These are phyloP conservation scores for Aspergillaceae sp. DNA, from an alignment of 2,329 filamentous ascomycete species.

Conservation along the genomic window DNA sequence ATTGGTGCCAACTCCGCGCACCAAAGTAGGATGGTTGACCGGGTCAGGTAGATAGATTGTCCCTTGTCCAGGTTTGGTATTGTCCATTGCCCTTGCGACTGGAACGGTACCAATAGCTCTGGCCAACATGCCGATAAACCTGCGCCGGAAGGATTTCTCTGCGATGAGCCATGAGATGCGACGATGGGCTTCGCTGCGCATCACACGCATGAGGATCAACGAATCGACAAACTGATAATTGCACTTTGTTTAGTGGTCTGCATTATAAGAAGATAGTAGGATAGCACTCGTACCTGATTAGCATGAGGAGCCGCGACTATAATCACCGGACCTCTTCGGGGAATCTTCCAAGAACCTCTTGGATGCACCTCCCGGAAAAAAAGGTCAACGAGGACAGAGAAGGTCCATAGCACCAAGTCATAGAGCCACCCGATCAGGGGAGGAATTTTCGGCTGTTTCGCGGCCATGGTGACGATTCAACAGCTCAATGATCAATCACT, in stretches of 20 bases:
- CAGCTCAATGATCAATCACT: too few species aligned
- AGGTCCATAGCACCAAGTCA: constrained; percentile 42
- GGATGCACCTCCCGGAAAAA: constrained; percentile 98
- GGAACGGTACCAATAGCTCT: constrained; percentile 80
- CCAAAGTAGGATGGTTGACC: constrained; percentile 68
- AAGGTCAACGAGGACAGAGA: constrained; percentile 70
- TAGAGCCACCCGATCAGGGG: constrained; percentile 44
- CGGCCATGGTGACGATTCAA: constrained; percentile 19
- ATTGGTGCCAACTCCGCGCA: constrained; percentile 71
- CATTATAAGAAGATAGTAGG: background rate
- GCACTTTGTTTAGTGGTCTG: constrained; percentile 4
- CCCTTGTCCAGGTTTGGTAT: constrained; percentile 69
- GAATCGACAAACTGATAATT: constrained; percentile 76
- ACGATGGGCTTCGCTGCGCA: constrained; percentile 76
- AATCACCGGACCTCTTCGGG: constrained; percentile 76
- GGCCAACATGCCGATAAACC: constrained; percentile 80
- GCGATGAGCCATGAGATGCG: constrained; percentile 89
- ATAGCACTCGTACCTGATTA: constrained; percentile 60
- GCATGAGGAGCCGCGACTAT: constrained; percentile 96
- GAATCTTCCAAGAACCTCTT: constrained; percentile 89
- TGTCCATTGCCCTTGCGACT: constrained; percentile 86
- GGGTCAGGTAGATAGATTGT: constrained; percentile 85
- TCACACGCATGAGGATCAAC: constrained; percentile 81
- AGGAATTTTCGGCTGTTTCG: constrained; percentile 30
- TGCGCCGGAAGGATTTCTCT: constrained; percentile 85